These are phyloP conservation scores for Irpex sp. DNA, from an alignment of 1,284 basidiomycete genomes.

Conservation along the genomic window DNA sequence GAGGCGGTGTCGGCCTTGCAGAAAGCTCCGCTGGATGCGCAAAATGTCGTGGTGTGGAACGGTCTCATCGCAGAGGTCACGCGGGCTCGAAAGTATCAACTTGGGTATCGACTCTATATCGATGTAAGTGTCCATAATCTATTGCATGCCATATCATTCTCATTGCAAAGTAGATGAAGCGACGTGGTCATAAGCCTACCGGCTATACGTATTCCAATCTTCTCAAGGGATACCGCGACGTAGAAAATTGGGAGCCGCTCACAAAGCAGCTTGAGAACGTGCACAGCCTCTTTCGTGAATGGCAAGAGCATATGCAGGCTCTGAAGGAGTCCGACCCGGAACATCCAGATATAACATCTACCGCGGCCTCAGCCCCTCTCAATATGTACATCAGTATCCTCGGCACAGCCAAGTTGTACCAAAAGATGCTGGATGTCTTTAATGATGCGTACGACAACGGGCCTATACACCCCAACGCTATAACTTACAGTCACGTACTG, in stretches of 20 bases:
- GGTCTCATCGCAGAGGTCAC: conserved; percentile 62
- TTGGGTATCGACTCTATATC: conserved; percentile 56
- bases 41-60: conserved; percentile 73
- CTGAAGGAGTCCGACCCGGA: conserved; percentile 50
- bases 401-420: conserved; percentile 49
- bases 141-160: background rate
- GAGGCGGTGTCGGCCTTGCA: conserved; percentile 60
- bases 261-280: conserved; percentile 58
- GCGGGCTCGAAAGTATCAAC: conserved; percentile 48
- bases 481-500: conserved; percentile 63
- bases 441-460: conserved; percentile 58
- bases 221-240: conserved; percentile 53
- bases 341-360: conserved; percentile 35
- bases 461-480: conserved; percentile 48
- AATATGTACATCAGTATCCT: conserved; percentile 63
- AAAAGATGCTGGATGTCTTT: conserved; percentile 71
- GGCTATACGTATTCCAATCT: conserved; percentile 63
- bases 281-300: conserved; percentile 44
- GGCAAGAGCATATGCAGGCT: conserved; percentile 24
- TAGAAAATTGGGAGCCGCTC: conserved; percentile 54
- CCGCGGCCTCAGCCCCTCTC: conserved; percentile 41
- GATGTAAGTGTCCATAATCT: conserved; percentile 49
- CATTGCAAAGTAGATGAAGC: conserved; percentile 60
- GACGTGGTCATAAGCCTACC: conserved; percentile 66
- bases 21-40: conserved; percentile 60